Conservation (phyloP, 495 filamentous ascomycete species). For the Penicillium robsamsonii region DNA sequence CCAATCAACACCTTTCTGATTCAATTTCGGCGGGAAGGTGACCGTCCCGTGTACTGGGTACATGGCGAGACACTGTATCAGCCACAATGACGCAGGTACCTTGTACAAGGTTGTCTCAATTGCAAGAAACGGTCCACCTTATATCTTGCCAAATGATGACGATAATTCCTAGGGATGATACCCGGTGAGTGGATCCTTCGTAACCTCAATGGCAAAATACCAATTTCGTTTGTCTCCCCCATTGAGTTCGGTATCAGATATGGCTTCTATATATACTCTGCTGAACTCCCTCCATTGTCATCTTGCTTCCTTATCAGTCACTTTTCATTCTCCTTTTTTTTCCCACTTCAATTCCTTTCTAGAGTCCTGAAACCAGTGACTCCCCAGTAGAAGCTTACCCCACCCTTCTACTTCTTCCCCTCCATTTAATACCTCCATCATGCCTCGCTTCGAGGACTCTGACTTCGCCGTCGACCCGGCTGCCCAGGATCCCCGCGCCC, state of each 20-base stretch:
- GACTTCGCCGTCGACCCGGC: conserved; percentile 48
- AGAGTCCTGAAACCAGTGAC: conserved; percentile 11
- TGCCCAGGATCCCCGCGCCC: conserved; percentile 31
- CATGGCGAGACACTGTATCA: conserved; percentile 10
- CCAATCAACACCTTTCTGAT: conserved; percentile 17
- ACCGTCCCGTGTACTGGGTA: conserved; percentile 20
- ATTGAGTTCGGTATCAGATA: conserved; percentile 20
- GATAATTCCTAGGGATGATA: conserved; percentile 45
- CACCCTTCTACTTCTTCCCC: conserved; percentile 7
- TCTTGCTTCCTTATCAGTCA: conserved; percentile 7
- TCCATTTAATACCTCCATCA: conserved; percentile 36
- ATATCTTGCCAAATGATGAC: conserved; percentile 35
- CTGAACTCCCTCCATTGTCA: conserved; percentile 10
- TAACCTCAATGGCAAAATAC: conserved; percentile 15
- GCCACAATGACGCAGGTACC: conserved; percentile 27
- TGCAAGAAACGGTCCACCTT: conserved; percentile 15
- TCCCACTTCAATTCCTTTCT: not conserved
- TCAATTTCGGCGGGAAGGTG: not conserved
- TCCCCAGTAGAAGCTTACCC: conserved; percentile 8
- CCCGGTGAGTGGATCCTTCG: conserved; percentile 32
- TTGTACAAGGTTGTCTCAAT: conserved; percentile 13
- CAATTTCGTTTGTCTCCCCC: conserved; percentile 14
- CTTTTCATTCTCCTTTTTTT: conserved; percentile 10
- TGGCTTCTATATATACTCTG: conserved; percentile 18
- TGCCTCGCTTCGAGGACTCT: conserved; percentile 62